Evolutionary conservation across 345 rosid species (phyloP).

Genomic region (Murraya paniculata): DNA sequence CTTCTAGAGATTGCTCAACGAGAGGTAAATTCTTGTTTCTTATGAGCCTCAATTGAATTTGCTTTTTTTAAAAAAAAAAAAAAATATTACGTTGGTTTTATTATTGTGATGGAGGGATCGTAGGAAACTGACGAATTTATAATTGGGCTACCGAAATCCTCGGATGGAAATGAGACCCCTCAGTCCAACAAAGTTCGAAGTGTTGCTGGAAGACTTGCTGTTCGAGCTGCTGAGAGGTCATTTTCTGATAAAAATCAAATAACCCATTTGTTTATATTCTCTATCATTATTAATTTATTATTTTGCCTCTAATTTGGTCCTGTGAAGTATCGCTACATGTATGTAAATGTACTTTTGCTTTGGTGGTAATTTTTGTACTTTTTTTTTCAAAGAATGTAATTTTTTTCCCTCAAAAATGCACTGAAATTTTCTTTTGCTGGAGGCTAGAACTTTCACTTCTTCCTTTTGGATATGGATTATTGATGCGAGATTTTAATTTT

Average conservation of each 20-base stretch:
- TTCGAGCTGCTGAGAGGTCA: conserved; percentile 77
- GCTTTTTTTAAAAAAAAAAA: neutral
- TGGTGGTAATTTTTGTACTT: neutral
- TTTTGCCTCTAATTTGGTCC: too few species aligned
- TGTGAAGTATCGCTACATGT: neutral
- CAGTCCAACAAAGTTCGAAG: conserved; percentile 86
- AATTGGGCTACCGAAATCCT: conserved; percentile 79
- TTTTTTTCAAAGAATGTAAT: neutral
- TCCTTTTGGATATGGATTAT: neutral
- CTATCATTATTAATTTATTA: too few species aligned
- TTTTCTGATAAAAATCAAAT: conserved; percentile 2
- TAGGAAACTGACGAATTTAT: conserved; percentile 88
- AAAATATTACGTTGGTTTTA: neutral
- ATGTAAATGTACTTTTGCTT: neutral
- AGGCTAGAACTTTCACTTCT: neutral
- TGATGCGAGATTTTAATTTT: conserved; percentile 19
- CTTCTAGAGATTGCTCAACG: conserved; percentile 68
- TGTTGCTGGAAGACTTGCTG: conserved; percentile 73
- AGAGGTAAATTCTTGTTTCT: conserved; percentile 35
- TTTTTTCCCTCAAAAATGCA: too few species aligned
- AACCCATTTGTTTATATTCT: neutral
- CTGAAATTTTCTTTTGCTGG: too few species aligned
- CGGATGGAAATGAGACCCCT: conserved; percentile 72
- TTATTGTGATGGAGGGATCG: neutral
- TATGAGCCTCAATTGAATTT: neutral